Conservation (phyloP, 805 yeast genomes). For the Candida arabinofermentans region DNA sequence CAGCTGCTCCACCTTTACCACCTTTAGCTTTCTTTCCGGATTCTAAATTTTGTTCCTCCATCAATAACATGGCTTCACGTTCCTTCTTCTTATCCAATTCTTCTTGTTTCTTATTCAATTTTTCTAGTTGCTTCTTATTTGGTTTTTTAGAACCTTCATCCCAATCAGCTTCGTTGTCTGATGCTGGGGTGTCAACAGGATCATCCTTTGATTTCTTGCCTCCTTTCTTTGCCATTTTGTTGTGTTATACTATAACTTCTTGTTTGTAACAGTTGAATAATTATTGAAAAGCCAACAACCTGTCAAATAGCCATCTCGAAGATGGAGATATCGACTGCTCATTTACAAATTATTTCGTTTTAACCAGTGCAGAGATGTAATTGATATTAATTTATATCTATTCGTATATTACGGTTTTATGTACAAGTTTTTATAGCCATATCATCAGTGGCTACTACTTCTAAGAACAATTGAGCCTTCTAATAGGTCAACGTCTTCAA, state of each 20-base stretch:
- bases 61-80: conserved; percentile 66
- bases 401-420: background rate
- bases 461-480: conserved; percentile 37
- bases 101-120: conserved; percentile 66
- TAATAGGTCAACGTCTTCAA: conserved; percentile 40
- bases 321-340: background rate
- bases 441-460: conserved; percentile 21
- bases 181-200: conserved; percentile 18
- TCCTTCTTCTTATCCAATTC: conserved; percentile 80
- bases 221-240: conserved; percentile 26
- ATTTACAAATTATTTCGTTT: too few species aligned
- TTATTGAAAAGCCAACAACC: background rate
- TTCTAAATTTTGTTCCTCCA: conserved; percentile 46
- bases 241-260: background rate
- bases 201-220: conserved; percentile 50
- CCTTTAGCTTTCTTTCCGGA: conserved; percentile 53
- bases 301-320: background rate
- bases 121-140: conserved; percentile 65
- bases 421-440: background rate
- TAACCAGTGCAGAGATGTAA: too few species aligned
- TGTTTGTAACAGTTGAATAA: too few species aligned
- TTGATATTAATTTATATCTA: background rate
- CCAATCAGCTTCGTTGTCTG: conserved; percentile 61
- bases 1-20: conserved; percentile 32
- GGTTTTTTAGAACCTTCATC: conserved; percentile 66